A percentile compares a stretch with the other conserved stretches of the same genome.
Conservation (phyloP, 2,329 filamentous ascomycete genomes). For the Ceratocystis cacaofunesta region DNA sequence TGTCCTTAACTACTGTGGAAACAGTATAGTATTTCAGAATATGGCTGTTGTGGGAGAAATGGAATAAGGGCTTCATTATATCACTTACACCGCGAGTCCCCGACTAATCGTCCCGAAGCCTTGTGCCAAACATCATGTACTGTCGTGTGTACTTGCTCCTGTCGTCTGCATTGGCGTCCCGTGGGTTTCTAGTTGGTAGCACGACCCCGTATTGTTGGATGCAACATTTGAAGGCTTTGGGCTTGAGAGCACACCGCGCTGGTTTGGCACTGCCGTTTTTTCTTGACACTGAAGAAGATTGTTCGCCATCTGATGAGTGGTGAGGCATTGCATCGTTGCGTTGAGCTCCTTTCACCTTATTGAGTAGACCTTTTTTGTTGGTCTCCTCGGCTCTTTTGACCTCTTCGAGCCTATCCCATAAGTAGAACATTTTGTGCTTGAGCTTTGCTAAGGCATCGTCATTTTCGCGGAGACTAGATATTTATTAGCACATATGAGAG, state of each 20-base stretch:
- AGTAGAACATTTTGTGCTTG: conserved; percentile 54
- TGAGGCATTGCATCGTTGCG: conserved; percentile 23
- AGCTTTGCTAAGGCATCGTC: conserved; percentile 35
- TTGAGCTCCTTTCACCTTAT: conserved; percentile 16
- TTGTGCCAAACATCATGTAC: conserved; percentile 51
- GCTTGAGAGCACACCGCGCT: conserved; percentile 12
- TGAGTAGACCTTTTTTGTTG: not conserved
- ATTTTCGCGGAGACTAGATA: conserved; percentile 38
- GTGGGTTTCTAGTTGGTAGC: conserved; percentile 27
- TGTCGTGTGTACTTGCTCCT: conserved; percentile 43
- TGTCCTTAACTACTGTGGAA: not conserved
- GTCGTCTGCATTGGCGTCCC: conserved; percentile 31
- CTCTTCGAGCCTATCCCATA: conserved; percentile 83
- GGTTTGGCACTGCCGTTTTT: not conserved
- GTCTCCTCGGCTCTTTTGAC: conserved; percentile 30
- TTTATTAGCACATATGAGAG: conserved; percentile 5
- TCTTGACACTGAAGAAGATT: too few species aligned
- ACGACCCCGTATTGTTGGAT: conserved; percentile 55
- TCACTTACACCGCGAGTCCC: not conserved
- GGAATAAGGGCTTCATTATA: not conserved
- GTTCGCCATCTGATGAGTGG: conserved; percentile 28
- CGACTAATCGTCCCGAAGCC: conserved; percentile 28
- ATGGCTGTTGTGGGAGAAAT: too few species aligned
- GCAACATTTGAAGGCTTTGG: conserved; percentile 51
- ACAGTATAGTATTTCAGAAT: too few species aligned